Conservation (phyloP, 768 basidiomycete species). For the Suillus plorans region DNA sequence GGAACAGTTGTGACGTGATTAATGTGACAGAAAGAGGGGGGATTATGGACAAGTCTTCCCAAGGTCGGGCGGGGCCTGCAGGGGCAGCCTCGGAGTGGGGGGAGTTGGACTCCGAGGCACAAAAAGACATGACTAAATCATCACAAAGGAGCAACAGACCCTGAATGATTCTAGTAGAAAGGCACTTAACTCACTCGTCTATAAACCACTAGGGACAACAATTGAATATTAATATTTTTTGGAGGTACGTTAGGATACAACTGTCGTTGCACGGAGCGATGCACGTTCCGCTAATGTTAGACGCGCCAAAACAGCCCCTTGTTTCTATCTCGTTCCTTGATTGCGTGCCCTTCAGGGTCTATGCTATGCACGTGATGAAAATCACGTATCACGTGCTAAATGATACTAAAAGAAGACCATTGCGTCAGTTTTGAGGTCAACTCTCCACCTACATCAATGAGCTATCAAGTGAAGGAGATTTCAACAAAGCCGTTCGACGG, state of each 20-base stretch:
- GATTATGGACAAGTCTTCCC: neutral
- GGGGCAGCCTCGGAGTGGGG: neutral
- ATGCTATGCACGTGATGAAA: constrained; percentile 8
- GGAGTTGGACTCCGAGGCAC: neutral
- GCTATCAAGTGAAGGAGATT: constrained; percentile 59
- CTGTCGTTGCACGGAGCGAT: neutral
- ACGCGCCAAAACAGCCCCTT: neutral
- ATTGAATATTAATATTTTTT: neutral
- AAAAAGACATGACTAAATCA: neutral
- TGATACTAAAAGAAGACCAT: constrained; percentile 17
- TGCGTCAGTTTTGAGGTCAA: neutral
- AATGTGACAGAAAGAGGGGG: neutral
- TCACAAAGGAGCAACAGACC: neutral
- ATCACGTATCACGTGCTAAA: constrained; percentile 8
- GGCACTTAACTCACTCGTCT: neutral
- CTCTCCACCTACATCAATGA: constrained; percentile 33
- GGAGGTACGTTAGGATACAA: neutral
- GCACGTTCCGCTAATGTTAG: neutral
- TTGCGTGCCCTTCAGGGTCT: neutral
- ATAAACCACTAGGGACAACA: neutral
- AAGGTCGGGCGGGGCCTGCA: neutral
- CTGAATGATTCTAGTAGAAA: neutral
- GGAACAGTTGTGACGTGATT: neutral
- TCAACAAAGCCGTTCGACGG: constrained; percentile 86
- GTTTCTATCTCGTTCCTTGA: neutral